Evolutionary conservation across 805 yeast genomes (phyloP), one percentile per base, ranked within the genome.

Genomic region (Saccharomycopsis fodiens): DNA sequence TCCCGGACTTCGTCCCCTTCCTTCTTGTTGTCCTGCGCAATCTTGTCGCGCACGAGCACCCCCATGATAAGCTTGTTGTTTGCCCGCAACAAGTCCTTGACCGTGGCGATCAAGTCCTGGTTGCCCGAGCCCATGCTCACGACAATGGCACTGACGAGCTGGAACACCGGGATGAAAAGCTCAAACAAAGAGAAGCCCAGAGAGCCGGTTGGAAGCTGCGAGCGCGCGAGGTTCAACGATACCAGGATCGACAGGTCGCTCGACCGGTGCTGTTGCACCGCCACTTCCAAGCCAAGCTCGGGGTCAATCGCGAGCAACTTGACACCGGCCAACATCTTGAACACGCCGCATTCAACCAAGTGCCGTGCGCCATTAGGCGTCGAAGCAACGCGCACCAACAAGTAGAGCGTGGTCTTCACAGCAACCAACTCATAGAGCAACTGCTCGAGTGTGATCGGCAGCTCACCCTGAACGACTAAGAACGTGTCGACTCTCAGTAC

Each of bases 71-170:
- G 60, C 44, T 69, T 73, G 41, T 73, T 68, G 58, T 78, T 78
- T 39, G 72, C 72, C 6, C 59, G 55, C 56, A 85, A 57, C 37
- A 87, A 59, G 3, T 62, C 67, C 42, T 66, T 68, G 0, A 79
- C 81, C 52, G 74, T 78, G 4, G 61, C 57, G 7, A 79, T 67
- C 13, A 83, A 78, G 1, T 74, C 69, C 48, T 68, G 71, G 60
- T 85, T 85, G 36, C 80, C 78, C 3, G 89, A 80, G 0, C 96
- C 95, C 68, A 85, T 74, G 2, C 94, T 76, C 7, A 88, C 65
- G 3, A 83, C 63, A 5, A 84, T 66, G 0, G 94, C 78, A 7
- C 78, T 62, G 2, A 86, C 67, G 39, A 87, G 64, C 55, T 85
- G 95, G 59, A 86, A 82, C 2, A 82, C 67, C 0, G 95, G 93